Conservation (phyloP, 2,329 filamentous ascomycete species). For the Ophiostoma ips region DNA sequence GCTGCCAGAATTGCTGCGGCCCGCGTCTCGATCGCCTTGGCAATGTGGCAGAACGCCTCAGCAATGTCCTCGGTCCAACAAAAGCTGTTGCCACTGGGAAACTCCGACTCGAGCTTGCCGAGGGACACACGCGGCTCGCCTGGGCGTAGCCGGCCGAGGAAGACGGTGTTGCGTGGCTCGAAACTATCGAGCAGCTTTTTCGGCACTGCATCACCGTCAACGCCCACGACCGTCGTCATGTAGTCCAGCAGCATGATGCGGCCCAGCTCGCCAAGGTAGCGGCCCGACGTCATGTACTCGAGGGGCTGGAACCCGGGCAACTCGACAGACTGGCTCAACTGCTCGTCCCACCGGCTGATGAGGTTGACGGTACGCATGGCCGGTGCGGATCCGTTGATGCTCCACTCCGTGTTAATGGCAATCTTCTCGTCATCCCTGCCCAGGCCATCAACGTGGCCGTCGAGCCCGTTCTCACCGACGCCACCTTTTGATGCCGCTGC, state of each 20-base stretch:
- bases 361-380: slow-evolving; percentile 50
- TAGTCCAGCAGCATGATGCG: slow-evolving; percentile 57
- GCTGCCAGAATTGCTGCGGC: slow-evolving; percentile 64
- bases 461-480: slow-evolving; percentile 34
- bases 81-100: slow-evolving; percentile 35
- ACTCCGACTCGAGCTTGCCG: slow-evolving; percentile 36
- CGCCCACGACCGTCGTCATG: slow-evolving; percentile 29
- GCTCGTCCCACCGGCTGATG: slow-evolving; percentile 56
- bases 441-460: neutral
- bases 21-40: slow-evolving; percentile 54
- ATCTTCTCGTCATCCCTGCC: slow-evolving; percentile 39
- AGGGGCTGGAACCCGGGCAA: slow-evolving; percentile 66
- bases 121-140: slow-evolving; percentile 26
- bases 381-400: slow-evolving; percentile 59
- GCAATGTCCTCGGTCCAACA: slow-evolving; percentile 50
- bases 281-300: slow-evolving; percentile 71
- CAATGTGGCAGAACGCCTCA: slow-evolving; percentile 48
- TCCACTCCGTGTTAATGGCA: slow-evolving; percentile 75
- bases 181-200: slow-evolving; percentile 41
- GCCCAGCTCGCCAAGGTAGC: slow-evolving; percentile 65
- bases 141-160: slow-evolving; percentile 56
- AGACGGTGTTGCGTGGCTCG: slow-evolving; percentile 51
- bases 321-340: slow-evolving; percentile 53
- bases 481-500: slow-evolving; percentile 16
- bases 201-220: slow-evolving; percentile 36